Evolutionary conservation across 2,329 filamentous ascomycete species (phyloP), one percentile per base, ranked within the genome.

Genomic region (Neofusicoccum sp.): DNA sequence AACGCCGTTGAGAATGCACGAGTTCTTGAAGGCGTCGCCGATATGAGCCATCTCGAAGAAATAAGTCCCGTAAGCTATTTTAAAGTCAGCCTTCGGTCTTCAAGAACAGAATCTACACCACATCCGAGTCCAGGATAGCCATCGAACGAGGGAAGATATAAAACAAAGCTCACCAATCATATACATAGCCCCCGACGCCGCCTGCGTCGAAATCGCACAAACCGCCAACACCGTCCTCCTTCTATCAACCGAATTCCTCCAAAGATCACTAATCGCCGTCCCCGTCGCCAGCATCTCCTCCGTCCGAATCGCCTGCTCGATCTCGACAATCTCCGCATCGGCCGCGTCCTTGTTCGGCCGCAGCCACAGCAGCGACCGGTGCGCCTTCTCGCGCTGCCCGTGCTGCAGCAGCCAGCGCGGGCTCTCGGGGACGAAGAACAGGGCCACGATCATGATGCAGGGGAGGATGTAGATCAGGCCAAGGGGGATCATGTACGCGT

Each of bases 391-490:
- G 6, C 60, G 47, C 40, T 64, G 67, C 0, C 68, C 65, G 1
- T 67, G 64, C 31, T 68, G 61, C 24, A 70, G 62, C 3, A 72
- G 71, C 70, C 81, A 84, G n/a, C 82, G 74, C 0, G 82, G 82
- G 3, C 66, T 68, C 34, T 73, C 71, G 0, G 71, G 70, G 28
- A 73, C 70, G 65, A 71, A 71, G 47, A 72, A 68, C 8, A 72
- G 49, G 1, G 69, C 80, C 0, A 78, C 67, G 3, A 76, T 73
- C 62, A 84, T 71, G 54, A 83, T 61, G 6, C 74, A 71, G 0
- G 82, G 82, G 6, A 84, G 75, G 45, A 83, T 69, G 79, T 80
- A 81, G 45, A 86, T 84, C 64, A 84, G 78, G 63, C 80, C 73
- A 1, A 84, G 71, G 0, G 82, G 81, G 31, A 84, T 80, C 54